Evolutionary conservation across 805 yeast species (phyloP).

Genomic region (Lipomyces yamanashiensis): DNA sequence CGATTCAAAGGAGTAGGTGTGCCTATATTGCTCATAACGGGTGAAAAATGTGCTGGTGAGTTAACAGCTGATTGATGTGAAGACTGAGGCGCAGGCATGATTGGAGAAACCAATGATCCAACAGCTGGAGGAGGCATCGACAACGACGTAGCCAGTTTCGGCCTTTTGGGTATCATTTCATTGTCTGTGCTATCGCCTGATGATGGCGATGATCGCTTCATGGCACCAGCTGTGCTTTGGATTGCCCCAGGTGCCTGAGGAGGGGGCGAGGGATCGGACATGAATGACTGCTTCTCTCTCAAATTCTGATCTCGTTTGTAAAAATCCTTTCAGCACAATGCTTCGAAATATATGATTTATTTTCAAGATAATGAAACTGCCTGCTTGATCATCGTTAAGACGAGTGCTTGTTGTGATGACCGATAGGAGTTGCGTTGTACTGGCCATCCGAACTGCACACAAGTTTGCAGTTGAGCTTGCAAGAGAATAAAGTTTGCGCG

Average conservation of each 20-base stretch:
- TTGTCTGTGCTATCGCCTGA: background rate
- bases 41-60: constrained; percentile 1
- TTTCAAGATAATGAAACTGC: background rate
- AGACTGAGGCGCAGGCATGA: background rate
- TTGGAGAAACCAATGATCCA: background rate
- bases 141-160: constrained; percentile 25
- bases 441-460: too few relatives aligned
- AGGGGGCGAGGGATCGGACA: constrained; percentile 14
- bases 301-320: background rate
- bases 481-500: too few relatives aligned
- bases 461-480: too few relatives aligned
- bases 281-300: background rate
- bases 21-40: constrained; percentile 4
- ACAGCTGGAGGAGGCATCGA: constrained; percentile 30
- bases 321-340: background rate
- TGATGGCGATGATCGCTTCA: constrained; percentile 27
- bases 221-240: background rate
- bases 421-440: too few relatives aligned
- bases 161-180: constrained; percentile 17
- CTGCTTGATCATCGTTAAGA: background rate
- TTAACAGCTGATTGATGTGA: background rate
- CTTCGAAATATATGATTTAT: background rate
- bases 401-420: background rate
- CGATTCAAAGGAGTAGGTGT: constrained; percentile 1
- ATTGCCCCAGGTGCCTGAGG: constrained; percentile 6